These are phyloP conservation scores for Drechmeria coniospora DNA, from an alignment of 2,329 filamentous ascomycete genomes.

Conservation along the genomic window DNA sequence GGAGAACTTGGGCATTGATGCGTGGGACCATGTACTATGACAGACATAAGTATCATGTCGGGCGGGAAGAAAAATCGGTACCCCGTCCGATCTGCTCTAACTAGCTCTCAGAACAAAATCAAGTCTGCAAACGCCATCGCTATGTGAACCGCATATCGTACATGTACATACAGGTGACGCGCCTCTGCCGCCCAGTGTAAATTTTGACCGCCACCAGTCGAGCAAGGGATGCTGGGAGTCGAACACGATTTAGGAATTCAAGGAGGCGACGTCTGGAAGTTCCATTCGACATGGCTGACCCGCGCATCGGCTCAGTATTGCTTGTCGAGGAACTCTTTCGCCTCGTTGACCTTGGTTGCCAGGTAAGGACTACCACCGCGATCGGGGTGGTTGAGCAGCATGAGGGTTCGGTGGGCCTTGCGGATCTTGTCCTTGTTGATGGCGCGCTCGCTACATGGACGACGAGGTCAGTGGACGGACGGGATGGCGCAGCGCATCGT, in stretches of 20 bases:
- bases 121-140: constrained; percentile 25
- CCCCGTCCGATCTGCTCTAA: constrained; percentile 5
- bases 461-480: too few relatives aligned
- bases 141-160: constrained; percentile 26
- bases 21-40: too few relatives aligned
- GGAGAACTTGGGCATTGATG: constrained; percentile 1
- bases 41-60: background rate
- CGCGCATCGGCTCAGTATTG: constrained; percentile 11
- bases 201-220: too few relatives aligned
- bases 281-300: too few relatives aligned
- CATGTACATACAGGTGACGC: constrained; percentile 13
- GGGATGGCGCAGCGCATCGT: background rate
- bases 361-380: constrained; percentile 92
- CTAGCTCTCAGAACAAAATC: constrained; percentile 12
- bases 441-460: constrained; percentile 74
- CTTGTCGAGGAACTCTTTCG: constrained; percentile 91
- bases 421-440: constrained; percentile 86
- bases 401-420: constrained; percentile 87
- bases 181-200: too few relatives aligned
- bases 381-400: constrained; percentile 97
- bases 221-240: too few relatives aligned
- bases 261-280: too few relatives aligned
- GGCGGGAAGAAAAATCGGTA: background rate
- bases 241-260: too few relatives aligned
- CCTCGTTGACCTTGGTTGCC: constrained; percentile 96